phyloP scores from a whole-genome alignment of 2,329 filamentous ascomycete species.

The Colletotrichum sp. region DNA sequence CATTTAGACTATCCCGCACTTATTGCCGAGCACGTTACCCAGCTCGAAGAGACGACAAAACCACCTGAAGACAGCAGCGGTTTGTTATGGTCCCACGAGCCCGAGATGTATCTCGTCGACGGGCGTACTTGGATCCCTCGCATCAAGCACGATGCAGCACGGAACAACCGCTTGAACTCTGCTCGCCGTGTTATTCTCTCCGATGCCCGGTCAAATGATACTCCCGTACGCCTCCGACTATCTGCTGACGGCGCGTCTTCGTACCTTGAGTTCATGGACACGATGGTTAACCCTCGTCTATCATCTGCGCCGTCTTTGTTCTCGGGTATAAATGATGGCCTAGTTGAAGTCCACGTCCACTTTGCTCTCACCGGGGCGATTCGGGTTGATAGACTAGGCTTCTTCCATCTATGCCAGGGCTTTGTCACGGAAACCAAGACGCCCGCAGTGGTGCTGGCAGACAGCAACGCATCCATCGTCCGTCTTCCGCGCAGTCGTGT shows the following conservation, averaged over 20 bases:
- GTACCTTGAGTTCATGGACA: neutral
- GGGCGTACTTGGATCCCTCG: neutral
- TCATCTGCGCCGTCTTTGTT: neutral
- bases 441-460: neutral
- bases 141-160: constrained; percentile 1
- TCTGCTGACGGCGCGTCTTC: neutral
- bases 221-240: neutral
- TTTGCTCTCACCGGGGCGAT: neutral
- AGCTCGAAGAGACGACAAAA: neutral
- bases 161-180: constrained; percentile 1
- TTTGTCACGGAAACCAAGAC: neutral
- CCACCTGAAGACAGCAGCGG: neutral
- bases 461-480: neutral
- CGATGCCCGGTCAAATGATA: neutral
- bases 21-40: neutral
- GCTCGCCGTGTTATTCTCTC: neutral
- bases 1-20: neutral
- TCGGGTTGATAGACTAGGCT: neutral
- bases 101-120: neutral
- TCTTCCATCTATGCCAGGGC: neutral
- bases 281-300: neutral
- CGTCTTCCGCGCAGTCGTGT: neutral
- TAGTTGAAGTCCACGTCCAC: neutral
- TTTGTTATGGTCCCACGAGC: neutral
- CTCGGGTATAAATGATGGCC: neutral